A percentile compares a stretch with the other conserved stretches of the same genome.
phyloP scores from a whole-genome alignment of 1,284 basidiomycete species.

The Violaceomyces palustris region DNA sequence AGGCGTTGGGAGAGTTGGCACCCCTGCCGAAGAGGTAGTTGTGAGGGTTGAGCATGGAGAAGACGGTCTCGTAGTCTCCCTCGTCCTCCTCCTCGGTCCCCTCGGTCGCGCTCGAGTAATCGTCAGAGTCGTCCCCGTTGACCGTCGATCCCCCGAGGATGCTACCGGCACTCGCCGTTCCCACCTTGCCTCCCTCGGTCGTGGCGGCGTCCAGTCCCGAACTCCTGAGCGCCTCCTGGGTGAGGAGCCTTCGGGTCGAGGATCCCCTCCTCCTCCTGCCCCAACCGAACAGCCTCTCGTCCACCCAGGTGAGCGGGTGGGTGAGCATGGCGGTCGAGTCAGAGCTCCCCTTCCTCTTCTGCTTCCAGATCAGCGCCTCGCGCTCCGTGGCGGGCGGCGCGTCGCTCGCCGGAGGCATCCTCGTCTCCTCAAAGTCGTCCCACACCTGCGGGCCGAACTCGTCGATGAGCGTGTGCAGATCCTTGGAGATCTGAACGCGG shows the following conservation, averaged over 20 bases:
- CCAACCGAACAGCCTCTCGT: conserved; percentile 90
- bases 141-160: too few relatives aligned
- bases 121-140: conserved; percentile 16
- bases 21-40: conserved; percentile 15
- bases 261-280: conserved; percentile 14
- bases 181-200: neutral
- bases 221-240: conserved; percentile 20
- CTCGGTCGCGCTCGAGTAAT: conserved; percentile 18
- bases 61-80: conserved; percentile 48
- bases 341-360: conserved; percentile 20
- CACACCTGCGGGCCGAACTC: conserved; percentile 58
- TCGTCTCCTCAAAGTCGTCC: conserved; percentile 46
- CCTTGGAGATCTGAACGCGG: conserved; percentile 74
- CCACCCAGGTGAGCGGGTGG: conserved; percentile 64
- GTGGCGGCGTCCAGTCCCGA: neutral
- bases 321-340: conserved; percentile 31
- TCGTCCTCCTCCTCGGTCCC: conserved; percentile 41
- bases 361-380: conserved; percentile 34
- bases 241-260: conserved; percentile 27
- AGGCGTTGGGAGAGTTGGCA: conserved; percentile 20
- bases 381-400: conserved; percentile 34
- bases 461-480: conserved; percentile 83
- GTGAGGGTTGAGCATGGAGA: conserved; percentile 38
- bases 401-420: conserved; percentile 34
- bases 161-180: neutral